Percentiles rank a stretch among this genome's conserved stretches.
phyloP scores from a whole-genome alignment of 768 basidiomycete genomes.

The Pleurotus platypus region DNA sequence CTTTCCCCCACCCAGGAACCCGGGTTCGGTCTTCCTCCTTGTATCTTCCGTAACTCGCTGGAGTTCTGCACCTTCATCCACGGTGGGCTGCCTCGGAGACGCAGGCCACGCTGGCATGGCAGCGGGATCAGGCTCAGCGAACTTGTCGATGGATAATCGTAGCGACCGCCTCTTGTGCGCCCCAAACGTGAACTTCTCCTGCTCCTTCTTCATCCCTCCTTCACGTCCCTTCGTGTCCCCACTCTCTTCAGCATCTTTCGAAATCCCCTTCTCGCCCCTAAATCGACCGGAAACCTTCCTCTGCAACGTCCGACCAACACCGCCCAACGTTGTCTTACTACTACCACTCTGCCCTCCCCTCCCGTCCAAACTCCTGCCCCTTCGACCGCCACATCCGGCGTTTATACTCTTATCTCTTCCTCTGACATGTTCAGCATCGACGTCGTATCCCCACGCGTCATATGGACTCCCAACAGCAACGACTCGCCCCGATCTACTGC shows the following conservation, averaged over 20 bases:
- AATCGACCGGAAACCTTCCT: constrained; percentile 33
- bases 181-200: constrained; percentile 13
- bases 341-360: constrained; percentile 5
- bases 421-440: constrained; percentile 9
- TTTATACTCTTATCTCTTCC: constrained; percentile 3
- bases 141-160: constrained; percentile 30
- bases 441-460: constrained; percentile 20
- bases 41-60: neutral
- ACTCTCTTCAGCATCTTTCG: constrained; percentile 8
- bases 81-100: neutral
- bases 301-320: constrained; percentile 22
- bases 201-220: constrained; percentile 14
- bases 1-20: constrained; percentile 28
- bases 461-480: constrained; percentile 43
- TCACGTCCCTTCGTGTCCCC: constrained; percentile 3
- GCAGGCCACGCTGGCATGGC: neutral
- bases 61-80: neutral
- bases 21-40: constrained; percentile 1
- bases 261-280: constrained; percentile 16
- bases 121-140: constrained; percentile 11
- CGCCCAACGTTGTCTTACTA: constrained; percentile 7
- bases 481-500: constrained; percentile 38
- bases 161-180: constrained; percentile 22
- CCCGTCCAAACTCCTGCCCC: constrained; percentile 3
- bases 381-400: constrained; percentile 7